Percentiles rank a stretch among this genome's conserved stretches.
Evolutionary conservation across 805 yeast genomes (phyloP).

Genomic region (Lipomyces spencermartinsiae): DNA sequence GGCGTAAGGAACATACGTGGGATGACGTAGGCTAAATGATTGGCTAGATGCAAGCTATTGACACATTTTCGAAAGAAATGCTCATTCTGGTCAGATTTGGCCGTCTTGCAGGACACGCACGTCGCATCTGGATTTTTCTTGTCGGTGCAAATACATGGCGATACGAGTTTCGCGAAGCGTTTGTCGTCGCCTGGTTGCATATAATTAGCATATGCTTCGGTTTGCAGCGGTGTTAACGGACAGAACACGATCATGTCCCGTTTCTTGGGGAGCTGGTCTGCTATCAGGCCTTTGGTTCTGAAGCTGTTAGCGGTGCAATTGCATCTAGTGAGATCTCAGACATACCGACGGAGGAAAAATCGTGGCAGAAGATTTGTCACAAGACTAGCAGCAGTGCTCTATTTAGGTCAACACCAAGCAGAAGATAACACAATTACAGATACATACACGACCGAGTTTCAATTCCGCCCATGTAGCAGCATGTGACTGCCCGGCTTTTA

Average conservation of each 20-base stretch:
- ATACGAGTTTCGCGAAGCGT: not conserved
- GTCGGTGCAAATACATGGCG: slow-evolving; percentile 16
- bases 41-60: slow-evolving; percentile 22
- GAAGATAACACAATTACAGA: not conserved
- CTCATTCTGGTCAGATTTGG: slow-evolving; percentile 1
- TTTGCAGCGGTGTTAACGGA: slow-evolving; percentile 22
- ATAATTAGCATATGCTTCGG: slow-evolving; percentile 30
- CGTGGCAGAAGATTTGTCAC: slow-evolving; percentile 24
- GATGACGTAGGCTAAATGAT: slow-evolving; percentile 31
- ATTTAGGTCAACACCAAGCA: not conserved
- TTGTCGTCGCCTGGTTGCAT: slow-evolving; percentile 14
- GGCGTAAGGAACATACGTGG: slow-evolving; percentile 17
- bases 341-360: slow-evolving; percentile 25
- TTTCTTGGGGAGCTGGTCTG: slow-evolving; percentile 35
- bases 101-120: slow-evolving; percentile 4
- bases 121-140: not conserved
- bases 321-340: not conserved
- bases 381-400: slow-evolving; percentile 9
- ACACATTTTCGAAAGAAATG: slow-evolving; percentile 26
- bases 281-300: slow-evolving; percentile 32
- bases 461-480: slow-evolving; percentile 21
- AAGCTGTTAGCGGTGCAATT: not conserved
- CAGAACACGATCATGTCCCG: slow-evolving; percentile 34
- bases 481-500: slow-evolving; percentile 31
- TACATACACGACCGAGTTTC: slow-evolving; percentile 22